Evolutionary conservation across 495 filamentous ascomycete species (phyloP), one percentile per base, ranked within the genome.

Genomic region (Xylaria cubensis): DNA sequence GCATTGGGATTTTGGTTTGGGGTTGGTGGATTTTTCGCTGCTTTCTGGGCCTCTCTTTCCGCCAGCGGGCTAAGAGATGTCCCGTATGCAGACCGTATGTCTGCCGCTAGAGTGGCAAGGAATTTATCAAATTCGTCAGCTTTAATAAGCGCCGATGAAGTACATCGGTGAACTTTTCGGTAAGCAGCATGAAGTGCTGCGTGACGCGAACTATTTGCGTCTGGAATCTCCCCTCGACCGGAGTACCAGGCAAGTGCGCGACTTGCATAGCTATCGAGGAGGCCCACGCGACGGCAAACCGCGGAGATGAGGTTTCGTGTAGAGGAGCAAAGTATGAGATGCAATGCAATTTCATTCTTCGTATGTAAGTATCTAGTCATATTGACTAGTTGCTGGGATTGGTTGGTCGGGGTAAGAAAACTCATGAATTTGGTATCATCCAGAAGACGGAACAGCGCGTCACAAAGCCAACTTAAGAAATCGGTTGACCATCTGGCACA

Each of bases 281-380:
- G 83, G 9, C 67, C 26, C 41, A 94, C 86, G 39, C 88, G 88
- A 62, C 89, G 91, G 79, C 90, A 93, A 68, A 89, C 86, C 51
- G 90, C 90, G 21, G 86, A 87, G 64, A 95, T 82, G 74, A 94
- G 91, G 56, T 89, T 87, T 13, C 93, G 89, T 17, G 92, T 90
- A 73, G 92, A 89, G 64, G 91, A 93, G 70, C 90, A 91, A 29
- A 95, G 87, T 61, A 94, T 82, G 61, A 94, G 83, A 71, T 93
- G 84, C 32, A 97, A 84, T 32, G 90, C 83, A 17, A 93, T 80
- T 42, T 87, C 82, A 55, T 84, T 84, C 36, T 82, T 81, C 12
- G 78, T 69, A 12, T 80, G 81, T 32, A 89, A 77, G 62, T 86
- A 84, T 15, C 46, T 67, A 36, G 83, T 78, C 70, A 88, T 77